phyloP scores from a whole-genome alignment of 495 filamentous ascomycete genomes.

The Penicilliopsis zonata region DNA sequence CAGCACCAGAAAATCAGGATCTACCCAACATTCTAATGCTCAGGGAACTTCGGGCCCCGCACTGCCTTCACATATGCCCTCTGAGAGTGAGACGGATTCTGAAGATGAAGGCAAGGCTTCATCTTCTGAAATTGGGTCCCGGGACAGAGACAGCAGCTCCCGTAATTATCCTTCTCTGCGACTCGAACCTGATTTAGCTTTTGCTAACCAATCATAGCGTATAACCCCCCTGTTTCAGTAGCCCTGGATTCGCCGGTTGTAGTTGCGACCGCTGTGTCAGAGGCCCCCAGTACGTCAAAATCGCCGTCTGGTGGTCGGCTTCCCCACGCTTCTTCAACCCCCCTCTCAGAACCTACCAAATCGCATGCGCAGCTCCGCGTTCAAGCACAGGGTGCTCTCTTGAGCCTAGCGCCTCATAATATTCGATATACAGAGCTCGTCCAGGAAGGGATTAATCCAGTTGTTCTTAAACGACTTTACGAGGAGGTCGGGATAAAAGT shows the following conservation, averaged over 20 bases:
- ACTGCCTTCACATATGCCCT: too few species aligned
- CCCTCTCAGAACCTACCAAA: slow-evolving; percentile 3
- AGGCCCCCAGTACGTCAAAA: not conserved
- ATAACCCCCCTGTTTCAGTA: slow-evolving; percentile 27
- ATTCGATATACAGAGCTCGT: slow-evolving; percentile 58
- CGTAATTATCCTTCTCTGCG: slow-evolving; percentile 14
- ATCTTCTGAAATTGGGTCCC: slow-evolving; percentile 6
- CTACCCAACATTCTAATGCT: too few species aligned
- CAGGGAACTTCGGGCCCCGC: too few species aligned
- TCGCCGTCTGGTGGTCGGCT: not conserved
- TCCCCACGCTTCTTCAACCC: not conserved
- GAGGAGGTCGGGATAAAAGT: slow-evolving; percentile 47
- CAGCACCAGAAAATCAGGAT: too few species aligned
- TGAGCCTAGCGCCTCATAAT: slow-evolving; percentile 49
- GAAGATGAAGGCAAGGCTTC: too few species aligned
- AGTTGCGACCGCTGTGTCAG: not conserved
- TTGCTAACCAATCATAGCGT: slow-evolving; percentile 21
- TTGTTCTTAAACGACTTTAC: slow-evolving; percentile 51
- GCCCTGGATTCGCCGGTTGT: slow-evolving; percentile 8
- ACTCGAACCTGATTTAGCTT: not conserved
- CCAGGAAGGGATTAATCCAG: slow-evolving; percentile 56
- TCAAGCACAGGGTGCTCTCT: slow-evolving; percentile 56
- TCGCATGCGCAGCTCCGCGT: slow-evolving; percentile 41
- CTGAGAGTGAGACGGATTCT: too few species aligned
- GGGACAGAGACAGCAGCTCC: slow-evolving; percentile 22